phyloP scores from a whole-genome alignment of 768 basidiomycete genomes.

The Bullera alba region DNA sequence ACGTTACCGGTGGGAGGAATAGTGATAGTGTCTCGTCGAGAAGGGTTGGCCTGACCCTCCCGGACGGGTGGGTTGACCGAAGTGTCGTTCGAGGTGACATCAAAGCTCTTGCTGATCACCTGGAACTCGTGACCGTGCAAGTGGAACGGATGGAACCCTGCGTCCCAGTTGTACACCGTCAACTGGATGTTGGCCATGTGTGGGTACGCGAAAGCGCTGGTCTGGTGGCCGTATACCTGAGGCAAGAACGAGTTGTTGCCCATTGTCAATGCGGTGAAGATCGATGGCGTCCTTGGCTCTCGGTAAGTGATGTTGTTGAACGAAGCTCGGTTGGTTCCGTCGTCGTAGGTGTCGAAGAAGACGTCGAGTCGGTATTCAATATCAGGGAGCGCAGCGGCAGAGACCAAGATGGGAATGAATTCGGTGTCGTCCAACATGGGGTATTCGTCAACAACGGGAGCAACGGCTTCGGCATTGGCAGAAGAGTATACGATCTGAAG shows the following conservation, averaged over 20 bases:
- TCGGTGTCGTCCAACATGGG: conserved; percentile 46
- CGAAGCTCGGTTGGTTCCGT: conserved; percentile 44
- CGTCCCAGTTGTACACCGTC: conserved; percentile 50
- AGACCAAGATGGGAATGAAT: conserved; percentile 58
- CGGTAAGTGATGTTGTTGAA: conserved; percentile 47
- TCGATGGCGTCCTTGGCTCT: conserved; percentile 58
- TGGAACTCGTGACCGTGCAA: conserved; percentile 67
- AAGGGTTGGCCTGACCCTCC: conserved; percentile 76
- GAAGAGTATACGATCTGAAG: conserved; percentile 70
- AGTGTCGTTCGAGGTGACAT: conserved; percentile 65
- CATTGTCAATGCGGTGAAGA: conserved; percentile 70
- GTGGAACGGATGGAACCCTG: conserved; percentile 57
- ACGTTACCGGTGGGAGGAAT: conserved; percentile 63
- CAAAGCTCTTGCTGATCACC: conserved; percentile 63
- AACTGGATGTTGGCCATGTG: conserved; percentile 71
- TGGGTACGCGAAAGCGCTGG: conserved; percentile 60
- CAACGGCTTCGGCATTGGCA: conserved; percentile 53
- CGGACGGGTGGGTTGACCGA: conserved; percentile 69
- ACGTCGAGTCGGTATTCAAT: conserved; percentile 63
- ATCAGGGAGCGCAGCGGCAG: conserved; percentile 52
- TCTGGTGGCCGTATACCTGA: conserved; percentile 69
- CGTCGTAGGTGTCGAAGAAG: conserved; percentile 66
- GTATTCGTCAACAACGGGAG: conserved; percentile 49
- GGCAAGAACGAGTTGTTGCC: conserved; percentile 55
- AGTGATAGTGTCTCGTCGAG: conserved; percentile 82